Evolutionary conservation across 2,329 filamentous ascomycete species (phyloP).

Genomic region (Colletotrichum sp.): DNA sequence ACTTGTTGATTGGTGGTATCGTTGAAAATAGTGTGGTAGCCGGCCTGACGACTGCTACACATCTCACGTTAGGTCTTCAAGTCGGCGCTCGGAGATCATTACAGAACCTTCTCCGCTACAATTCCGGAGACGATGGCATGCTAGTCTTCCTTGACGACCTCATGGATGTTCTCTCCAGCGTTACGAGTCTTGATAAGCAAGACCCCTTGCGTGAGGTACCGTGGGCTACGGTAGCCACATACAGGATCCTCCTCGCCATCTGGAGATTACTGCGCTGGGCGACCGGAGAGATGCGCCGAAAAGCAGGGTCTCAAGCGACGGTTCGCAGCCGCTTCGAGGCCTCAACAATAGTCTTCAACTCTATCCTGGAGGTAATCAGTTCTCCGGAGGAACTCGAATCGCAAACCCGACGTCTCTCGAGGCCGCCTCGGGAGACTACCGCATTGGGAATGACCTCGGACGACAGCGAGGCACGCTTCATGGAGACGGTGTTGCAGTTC

Average conservation of each 20-base stretch:
- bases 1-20: constrained; percentile 37
- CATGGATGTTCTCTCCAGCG: constrained; percentile 23
- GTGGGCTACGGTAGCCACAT: constrained; percentile 32
- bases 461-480: constrained; percentile 18
- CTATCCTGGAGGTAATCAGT: constrained; percentile 26
- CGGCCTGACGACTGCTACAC: constrained; percentile 34
- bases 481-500: constrained; percentile 19
- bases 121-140: constrained; percentile 30
- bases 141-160: constrained; percentile 32
- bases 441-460: constrained; percentile 10
- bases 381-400: neutral
- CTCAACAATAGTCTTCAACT: constrained; percentile 29
- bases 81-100: constrained; percentile 31
- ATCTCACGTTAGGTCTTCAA: constrained; percentile 30
- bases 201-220: constrained; percentile 29
- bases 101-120: constrained; percentile 25
- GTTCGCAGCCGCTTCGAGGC: constrained; percentile 25
- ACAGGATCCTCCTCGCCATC: constrained; percentile 32
- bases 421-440: neutral
- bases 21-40: constrained; percentile 35
- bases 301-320: constrained; percentile 19
- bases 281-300: constrained; percentile 26
- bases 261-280: constrained; percentile 34
- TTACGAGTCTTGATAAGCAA: constrained; percentile 7
- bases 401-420: neutral